Evolutionary conservation across 148 eudicot species (phyloP), one percentile per base, ranked within the genome.

Genomic region (Dysphania ambrosioides): DNA sequence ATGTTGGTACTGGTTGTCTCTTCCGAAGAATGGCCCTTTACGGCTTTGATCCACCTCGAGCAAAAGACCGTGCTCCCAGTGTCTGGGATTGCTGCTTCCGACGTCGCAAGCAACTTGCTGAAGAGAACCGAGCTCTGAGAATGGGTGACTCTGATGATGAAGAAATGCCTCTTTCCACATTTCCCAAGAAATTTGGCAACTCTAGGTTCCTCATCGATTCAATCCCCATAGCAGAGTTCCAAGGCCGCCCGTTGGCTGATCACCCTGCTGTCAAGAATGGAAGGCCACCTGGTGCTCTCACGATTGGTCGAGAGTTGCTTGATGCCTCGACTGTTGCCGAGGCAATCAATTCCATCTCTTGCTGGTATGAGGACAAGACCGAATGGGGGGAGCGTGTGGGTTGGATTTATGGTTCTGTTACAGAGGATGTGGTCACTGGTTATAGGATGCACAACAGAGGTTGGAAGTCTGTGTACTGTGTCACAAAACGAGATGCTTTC

Each of bases 291-390:
- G 98, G 98, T 32, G 98, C 98, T 68, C 90, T 89, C 11, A 90
- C 98, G 30, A 87, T 90, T 31, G 88, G 87, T 4, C 83, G 96
- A 24, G 92, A 90, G 76, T 86, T 87, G 75, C 95, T 93, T 0
- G 92, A 93, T 74, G 93, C 96, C 5, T 68, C 88, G 0, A 87
- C 90, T 53, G 98, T 93, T 29, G 96, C 98, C 23, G 98, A 93
- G 79, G 96, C 98, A 21, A 87, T 93, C 66, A 87, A 91, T 60
- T 85, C 86, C 65, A 90, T 93, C 57, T 93, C 98, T 6, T 93
- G 96, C 81, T 93, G 97, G 97, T 93, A 93, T 31, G 97, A 93
- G 85, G 97, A 93, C 41, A 93, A 93, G 79, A 93, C 97, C 0
- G 98, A 93, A 68, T 90, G 98, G 98, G 98, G 98, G 18, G 78